These are phyloP conservation scores for Geoglossum cookeanum DNA, from an alignment of 2,329 filamentous ascomycete species.

Conservation along the genomic window DNA sequence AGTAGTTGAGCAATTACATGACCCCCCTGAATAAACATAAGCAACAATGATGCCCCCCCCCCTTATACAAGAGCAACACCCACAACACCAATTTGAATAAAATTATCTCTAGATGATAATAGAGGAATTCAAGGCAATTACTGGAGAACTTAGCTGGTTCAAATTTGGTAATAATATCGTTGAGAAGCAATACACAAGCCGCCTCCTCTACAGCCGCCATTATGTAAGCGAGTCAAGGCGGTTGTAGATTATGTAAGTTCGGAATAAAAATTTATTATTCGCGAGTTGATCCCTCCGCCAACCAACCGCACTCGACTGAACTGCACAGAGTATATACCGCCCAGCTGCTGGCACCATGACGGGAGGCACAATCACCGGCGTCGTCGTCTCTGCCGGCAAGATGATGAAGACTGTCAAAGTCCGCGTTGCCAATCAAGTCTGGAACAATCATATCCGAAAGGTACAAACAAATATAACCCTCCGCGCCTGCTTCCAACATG, in stretches of 20 bases:
- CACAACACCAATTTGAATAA: too few relatives aligned
- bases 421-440: slow-evolving; percentile 48
- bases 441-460: slow-evolving; percentile 56
- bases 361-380: slow-evolving; percentile 25
- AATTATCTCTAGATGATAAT: too few relatives aligned
- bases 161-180: neutral
- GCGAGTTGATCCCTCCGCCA: neutral
- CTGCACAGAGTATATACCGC: neutral
- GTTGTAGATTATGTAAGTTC: too few relatives aligned
- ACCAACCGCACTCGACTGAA: neutral
- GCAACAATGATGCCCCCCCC: neutral
- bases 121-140: neutral
- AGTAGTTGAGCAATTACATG: neutral
- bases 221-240: too few relatives aligned
- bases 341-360: neutral
- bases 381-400: slow-evolving; percentile 59
- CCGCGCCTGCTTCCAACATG: neutral
- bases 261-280: neutral
- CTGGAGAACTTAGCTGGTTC: neutral
- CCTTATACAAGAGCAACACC: too few relatives aligned
- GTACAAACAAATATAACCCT: slow-evolving; percentile 22
- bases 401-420: slow-evolving; percentile 70
- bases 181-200: neutral
- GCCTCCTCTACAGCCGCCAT: too few relatives aligned
- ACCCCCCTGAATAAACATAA: neutral